Evolutionary conservation across 2,329 filamentous ascomycete species (phyloP).

Genomic region (Penicillium italicum): DNA sequence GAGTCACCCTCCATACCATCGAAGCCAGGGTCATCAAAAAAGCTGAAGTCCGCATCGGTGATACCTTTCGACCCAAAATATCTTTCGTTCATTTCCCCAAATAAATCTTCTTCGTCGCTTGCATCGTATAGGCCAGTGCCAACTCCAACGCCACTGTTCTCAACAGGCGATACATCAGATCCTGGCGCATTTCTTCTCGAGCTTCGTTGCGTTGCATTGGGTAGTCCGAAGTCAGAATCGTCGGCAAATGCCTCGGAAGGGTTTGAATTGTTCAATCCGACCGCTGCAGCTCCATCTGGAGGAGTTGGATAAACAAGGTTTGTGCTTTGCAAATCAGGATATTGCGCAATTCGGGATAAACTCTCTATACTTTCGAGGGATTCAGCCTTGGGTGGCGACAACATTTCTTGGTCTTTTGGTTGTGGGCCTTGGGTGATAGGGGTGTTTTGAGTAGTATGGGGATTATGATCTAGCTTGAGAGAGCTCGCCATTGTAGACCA

Average conservation of each 20-base stretch:
- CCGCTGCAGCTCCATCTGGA: slow-evolving; percentile 46
- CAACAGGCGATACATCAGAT: slow-evolving; percentile 21
- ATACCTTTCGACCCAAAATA: slow-evolving; percentile 54
- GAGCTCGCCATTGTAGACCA: slow-evolving; percentile 35
- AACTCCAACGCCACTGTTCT: slow-evolving; percentile 23
- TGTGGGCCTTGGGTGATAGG: slow-evolving; percentile 22
- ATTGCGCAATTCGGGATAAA: slow-evolving; percentile 38
- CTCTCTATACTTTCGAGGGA: slow-evolving; percentile 35
- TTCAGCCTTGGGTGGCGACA: slow-evolving; percentile 23
- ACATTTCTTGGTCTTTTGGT: slow-evolving; percentile 23
- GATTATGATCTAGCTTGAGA: slow-evolving; percentile 20
- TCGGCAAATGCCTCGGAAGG: slow-evolving; percentile 34
- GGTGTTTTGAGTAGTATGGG: slow-evolving; percentile 17
- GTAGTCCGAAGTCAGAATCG: slow-evolving; percentile 23
- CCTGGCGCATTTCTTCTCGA: slow-evolving; percentile 18
- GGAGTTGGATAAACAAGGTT: slow-evolving; percentile 53
- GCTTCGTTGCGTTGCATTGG: slow-evolving; percentile 15
- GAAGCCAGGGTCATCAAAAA: slow-evolving; percentile 56
- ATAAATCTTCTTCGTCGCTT: slow-evolving; percentile 53
- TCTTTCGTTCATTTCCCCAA: slow-evolving; percentile 55
- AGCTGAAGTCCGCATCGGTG: slow-evolving; percentile 62
- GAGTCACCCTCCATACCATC: slow-evolving; percentile 22
- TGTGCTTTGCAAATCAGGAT: slow-evolving; percentile 40
- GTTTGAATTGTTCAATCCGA: slow-evolving; percentile 28
- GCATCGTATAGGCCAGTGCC: slow-evolving; percentile 43